Percentiles rank a stretch among this genome's conserved stretches.
phyloP scores from a whole-genome alignment of 1,139 yeast species.

The Magnusiomyces ingens region DNA sequence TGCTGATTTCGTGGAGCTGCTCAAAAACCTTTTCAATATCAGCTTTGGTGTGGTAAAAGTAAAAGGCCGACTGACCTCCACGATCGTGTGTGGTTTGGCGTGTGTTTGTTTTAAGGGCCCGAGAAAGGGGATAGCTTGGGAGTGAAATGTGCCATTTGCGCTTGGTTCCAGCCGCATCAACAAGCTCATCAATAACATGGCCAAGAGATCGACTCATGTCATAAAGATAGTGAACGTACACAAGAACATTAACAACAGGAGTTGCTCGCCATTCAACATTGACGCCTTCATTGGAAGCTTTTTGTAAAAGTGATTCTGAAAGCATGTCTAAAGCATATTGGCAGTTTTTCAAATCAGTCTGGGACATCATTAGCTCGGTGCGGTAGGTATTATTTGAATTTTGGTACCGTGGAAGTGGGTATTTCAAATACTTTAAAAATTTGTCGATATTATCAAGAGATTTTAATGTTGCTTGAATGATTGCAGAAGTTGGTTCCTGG shows the following conservation, averaged over 20 bases:
- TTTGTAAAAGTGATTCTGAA: not conserved
- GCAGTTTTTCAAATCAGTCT: not conserved
- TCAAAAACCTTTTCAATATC: conserved; percentile 47
- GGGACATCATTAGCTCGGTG: not conserved
- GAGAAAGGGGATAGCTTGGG: conserved; percentile 37
- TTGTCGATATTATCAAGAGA: conserved; percentile 4
- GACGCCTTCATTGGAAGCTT: not conserved
- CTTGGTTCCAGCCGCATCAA: conserved; percentile 13
- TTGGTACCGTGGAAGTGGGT: not conserved
- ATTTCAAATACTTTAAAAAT: conserved; percentile 14
- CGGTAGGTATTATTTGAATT: not conserved
- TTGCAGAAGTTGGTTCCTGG: not conserved
- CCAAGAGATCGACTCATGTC: conserved; percentile 15
- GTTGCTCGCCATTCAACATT: conserved; percentile 4
- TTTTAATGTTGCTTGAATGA: conserved; percentile 3
- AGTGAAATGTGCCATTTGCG: conserved; percentile 31
- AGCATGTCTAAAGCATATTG: not conserved
- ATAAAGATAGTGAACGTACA: conserved; percentile 17
- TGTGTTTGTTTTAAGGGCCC: conserved; percentile 39
- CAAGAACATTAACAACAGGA: conserved; percentile 6
- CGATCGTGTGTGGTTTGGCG: conserved; percentile 41
- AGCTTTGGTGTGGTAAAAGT: conserved; percentile 38
- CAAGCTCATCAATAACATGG: conserved; percentile 15
- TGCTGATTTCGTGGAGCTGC: conserved; percentile 35
- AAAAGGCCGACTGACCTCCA: conserved; percentile 41